Evolutionary conservation across 345 rosid genomes (phyloP).

Genomic region (Pseudoturritis turrita): DNA sequence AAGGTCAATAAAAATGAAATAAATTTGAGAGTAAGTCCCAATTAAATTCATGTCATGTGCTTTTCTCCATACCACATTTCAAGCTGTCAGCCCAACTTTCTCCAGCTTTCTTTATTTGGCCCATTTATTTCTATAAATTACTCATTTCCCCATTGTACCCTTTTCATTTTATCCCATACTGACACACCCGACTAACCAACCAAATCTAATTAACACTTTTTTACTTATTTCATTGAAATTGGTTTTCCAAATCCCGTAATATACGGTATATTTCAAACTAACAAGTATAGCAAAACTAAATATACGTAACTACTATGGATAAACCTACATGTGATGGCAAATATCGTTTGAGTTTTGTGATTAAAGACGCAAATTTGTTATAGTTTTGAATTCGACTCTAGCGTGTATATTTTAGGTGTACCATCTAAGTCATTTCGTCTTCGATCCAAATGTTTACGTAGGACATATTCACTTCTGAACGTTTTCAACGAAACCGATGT

Average conservation of each 20-base stretch:
- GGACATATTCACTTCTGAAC: too few species aligned
- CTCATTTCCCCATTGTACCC: neutral
- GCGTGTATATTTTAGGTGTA: too few species aligned
- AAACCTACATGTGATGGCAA: too few species aligned
- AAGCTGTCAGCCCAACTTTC: conserved; percentile 23
- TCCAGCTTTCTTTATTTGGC: conserved; percentile 20
- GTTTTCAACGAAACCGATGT: too few species aligned
- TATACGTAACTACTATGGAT: neutral
- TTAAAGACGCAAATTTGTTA: too few species aligned
- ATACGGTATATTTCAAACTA: neutral
- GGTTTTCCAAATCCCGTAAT: neutral
- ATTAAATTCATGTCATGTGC: neutral
- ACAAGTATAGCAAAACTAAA: neutral
- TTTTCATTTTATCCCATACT: neutral
- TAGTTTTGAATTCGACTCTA: too few species aligned
- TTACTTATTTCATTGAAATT: neutral
- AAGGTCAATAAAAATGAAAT: neutral
- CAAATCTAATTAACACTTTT: neutral
- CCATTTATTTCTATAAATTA: neutral
- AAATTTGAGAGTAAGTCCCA: neutral
- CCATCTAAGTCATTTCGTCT: too few species aligned
- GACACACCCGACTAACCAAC: neutral
- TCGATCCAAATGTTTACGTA: too few species aligned
- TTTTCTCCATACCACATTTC: neutral
- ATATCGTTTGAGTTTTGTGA: too few species aligned